Evolutionary conservation across 2,329 filamentous ascomycete genomes (phyloP).

Genomic region (Botrytis medusae): DNA sequence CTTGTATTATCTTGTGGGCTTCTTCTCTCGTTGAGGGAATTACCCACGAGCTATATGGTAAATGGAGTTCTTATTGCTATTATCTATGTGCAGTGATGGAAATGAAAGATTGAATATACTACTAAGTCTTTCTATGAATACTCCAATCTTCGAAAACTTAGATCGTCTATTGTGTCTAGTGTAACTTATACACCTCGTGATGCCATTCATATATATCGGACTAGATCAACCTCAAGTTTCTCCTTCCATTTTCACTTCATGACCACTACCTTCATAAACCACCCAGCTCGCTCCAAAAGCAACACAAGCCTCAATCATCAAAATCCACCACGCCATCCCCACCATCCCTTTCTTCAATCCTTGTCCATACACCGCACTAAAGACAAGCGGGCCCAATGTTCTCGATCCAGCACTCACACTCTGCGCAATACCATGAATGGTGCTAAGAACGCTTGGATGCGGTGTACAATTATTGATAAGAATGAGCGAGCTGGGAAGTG

Average conservation of each 20-base stretch:
- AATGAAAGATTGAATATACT: neutral
- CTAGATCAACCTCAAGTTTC: neutral
- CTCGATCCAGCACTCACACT: neutral
- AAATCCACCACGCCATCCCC: slow-evolving; percentile 1
- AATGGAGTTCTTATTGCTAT: neutral
- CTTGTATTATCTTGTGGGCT: neutral
- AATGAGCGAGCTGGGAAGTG: neutral
- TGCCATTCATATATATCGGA: neutral
- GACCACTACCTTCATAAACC: slow-evolving; percentile 9
- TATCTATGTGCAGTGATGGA: neutral
- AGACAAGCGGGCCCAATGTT: neutral
- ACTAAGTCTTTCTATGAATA: neutral
- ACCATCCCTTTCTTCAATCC: neutral
- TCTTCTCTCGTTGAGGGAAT: no score
- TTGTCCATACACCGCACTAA: neutral
- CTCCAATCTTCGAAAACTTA: neutral
- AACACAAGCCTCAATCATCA: neutral
- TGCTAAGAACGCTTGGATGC: neutral
- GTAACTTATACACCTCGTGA: neutral
- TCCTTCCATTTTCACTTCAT: slow-evolving; percentile 9
- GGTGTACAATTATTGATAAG: slow-evolving; percentile 7
- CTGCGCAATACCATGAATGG: neutral
- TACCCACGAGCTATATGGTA: neutral
- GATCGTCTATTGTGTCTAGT: neutral
- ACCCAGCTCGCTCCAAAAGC: neutral